phyloP scores from a whole-genome alignment of 352 stramenopile species.

The Pythium inflatum region DNA sequence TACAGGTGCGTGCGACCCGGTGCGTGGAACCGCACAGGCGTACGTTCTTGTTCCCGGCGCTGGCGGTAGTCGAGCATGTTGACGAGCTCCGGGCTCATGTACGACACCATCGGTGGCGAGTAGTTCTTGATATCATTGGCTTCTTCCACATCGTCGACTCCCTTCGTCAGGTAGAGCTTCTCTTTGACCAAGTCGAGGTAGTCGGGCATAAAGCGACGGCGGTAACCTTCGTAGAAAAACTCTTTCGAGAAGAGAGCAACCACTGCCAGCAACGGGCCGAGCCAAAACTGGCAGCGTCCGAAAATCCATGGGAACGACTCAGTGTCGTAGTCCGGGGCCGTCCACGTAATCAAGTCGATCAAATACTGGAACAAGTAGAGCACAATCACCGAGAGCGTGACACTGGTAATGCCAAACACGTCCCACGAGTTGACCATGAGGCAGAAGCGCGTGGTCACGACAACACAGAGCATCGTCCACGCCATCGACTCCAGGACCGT shows the following conservation, averaged over 20 bases:
- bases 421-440: constrained; percentile 87
- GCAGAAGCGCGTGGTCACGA: constrained; percentile 78
- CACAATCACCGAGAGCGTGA: constrained; percentile 56
- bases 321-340: constrained; percentile 57
- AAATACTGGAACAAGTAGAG: constrained; percentile 74
- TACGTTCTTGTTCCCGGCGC: constrained; percentile 61
- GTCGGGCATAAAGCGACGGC: constrained; percentile 65
- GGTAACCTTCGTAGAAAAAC: constrained; percentile 67
- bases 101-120: constrained; percentile 56
- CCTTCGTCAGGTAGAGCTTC: constrained; percentile 27
- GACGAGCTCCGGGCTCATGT: constrained; percentile 65
- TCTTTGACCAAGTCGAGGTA: constrained; percentile 81
- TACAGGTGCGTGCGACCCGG: constrained; percentile 58
- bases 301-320: constrained; percentile 86
- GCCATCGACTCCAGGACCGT: constrained; percentile 64
- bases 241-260: constrained; percentile 72
- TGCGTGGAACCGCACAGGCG: constrained; percentile 47
- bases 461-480: constrained; percentile 80
- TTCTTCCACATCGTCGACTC: constrained; percentile 16
- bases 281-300: constrained; percentile 63
- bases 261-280: constrained; percentile 73
- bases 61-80: constrained; percentile 83
- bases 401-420: constrained; percentile 53
- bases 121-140: constrained; percentile 50
- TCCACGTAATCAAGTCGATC: constrained; percentile 70